Conservation (phyloP, 2,329 filamentous ascomycete species). For the Aspergillus pseudotamarii region DNA sequence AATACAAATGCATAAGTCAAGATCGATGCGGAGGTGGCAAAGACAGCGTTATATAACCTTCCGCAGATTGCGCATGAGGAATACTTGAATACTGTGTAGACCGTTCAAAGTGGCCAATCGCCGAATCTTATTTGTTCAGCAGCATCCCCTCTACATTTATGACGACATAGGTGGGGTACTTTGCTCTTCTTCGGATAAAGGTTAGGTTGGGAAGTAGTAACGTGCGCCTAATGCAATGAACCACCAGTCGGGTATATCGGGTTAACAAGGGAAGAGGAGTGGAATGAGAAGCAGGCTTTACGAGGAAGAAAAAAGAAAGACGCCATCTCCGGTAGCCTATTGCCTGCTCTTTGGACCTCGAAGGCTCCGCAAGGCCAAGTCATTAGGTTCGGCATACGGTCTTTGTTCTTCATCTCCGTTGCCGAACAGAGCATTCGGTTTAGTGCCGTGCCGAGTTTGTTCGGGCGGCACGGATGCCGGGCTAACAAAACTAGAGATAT, state of each 20-base stretch:
- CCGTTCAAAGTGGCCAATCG: background rate
- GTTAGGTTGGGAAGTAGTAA: background rate
- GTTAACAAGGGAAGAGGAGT: background rate
- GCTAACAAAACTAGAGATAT: conserved; percentile 49
- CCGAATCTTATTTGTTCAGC: background rate
- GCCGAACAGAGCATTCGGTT: conserved; percentile 39
- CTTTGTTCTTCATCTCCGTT: conserved; percentile 34
- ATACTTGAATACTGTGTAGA: background rate
- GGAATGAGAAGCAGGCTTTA: background rate
- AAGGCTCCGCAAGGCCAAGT: conserved; percentile 44
- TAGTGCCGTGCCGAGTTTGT: conserved; percentile 40
- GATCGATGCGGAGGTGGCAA: conserved; percentile 1
- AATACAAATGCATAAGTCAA: background rate
- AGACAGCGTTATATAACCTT: conserved; percentile 2
- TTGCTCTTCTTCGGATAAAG: background rate
- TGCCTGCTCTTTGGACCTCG: conserved; percentile 27
- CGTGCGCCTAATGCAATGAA: conserved; percentile 1
- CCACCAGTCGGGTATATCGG: conserved; percentile 12
- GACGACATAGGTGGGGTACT: background rate
- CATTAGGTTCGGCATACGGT: conserved; percentile 38
- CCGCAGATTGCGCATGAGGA: conserved; percentile 1
- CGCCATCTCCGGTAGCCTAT: background rate
- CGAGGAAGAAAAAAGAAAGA: background rate
- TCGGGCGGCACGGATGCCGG: conserved; percentile 49
- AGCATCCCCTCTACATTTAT: background rate